Conservation (phyloP, 2,329 filamentous ascomycete species). For the Ceratocystiopsis minuta region DNA sequence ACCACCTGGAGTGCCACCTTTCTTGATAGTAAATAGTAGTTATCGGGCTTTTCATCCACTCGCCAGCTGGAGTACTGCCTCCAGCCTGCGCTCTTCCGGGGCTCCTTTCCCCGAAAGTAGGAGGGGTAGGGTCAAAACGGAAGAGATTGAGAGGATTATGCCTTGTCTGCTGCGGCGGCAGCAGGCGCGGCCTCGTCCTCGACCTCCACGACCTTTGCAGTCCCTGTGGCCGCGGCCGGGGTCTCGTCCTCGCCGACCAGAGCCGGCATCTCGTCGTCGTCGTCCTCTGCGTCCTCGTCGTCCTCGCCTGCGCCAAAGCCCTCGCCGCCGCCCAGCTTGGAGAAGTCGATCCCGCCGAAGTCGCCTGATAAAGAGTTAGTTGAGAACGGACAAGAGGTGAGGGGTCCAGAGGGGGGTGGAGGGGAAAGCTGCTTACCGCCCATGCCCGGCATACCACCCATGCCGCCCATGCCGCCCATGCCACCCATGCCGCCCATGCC, state of each 20-base stretch:
- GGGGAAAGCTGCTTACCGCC: slow-evolving; percentile 2
- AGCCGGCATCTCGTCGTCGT: slow-evolving; percentile 70
- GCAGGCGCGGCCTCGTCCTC: not conserved
- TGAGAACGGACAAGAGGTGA: not conserved
- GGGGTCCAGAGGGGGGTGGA: too few species aligned
- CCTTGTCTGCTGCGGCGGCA: not conserved
- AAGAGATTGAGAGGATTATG: not conserved
- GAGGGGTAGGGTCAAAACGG: too few species aligned
- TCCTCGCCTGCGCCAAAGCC: slow-evolving; percentile 15
- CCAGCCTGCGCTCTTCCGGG: too few species aligned
- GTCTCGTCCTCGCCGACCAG: slow-evolving; percentile 40
- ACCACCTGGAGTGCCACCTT: too few species aligned
- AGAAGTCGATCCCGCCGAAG: slow-evolving; percentile 84
- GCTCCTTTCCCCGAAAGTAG: too few species aligned
- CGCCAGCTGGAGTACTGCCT: too few species aligned
- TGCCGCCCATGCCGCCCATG: slow-evolving; percentile 41
- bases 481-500: slow-evolving; percentile 31
- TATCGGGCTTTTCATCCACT: too few species aligned
- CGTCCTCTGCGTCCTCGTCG: slow-evolving; percentile 25
- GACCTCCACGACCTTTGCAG: not conserved
- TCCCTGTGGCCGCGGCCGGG: slow-evolving; percentile 10
- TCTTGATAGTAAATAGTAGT: too few species aligned
- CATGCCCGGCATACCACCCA: slow-evolving; percentile 15
- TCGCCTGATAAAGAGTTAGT: slow-evolving; percentile 24
- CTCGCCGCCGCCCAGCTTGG: slow-evolving; percentile 53